Evolutionary conservation across 805 yeast species (phyloP).

Genomic region (Brettanomyces sp.): DNA sequence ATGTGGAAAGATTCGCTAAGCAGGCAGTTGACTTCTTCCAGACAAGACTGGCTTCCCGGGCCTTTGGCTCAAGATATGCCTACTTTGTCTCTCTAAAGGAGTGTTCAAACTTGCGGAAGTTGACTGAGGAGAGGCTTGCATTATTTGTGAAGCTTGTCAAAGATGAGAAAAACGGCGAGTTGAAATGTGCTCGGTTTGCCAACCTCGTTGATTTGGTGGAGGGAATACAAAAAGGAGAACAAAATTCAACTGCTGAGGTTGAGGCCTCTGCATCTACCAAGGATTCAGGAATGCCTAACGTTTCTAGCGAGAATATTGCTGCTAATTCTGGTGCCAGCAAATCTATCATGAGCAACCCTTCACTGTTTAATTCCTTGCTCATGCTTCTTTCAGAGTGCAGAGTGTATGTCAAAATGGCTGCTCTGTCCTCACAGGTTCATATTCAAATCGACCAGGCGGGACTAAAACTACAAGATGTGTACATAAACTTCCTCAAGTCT

Average conservation of each 20-base stretch:
- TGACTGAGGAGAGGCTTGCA: conserved; percentile 43
- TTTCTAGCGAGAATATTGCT: too few relatives aligned
- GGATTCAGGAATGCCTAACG: too few relatives aligned
- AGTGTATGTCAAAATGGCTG: conserved; percentile 29
- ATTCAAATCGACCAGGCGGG: conserved; percentile 67
- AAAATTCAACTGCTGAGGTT: conserved; percentile 47
- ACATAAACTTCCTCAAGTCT: conserved; percentile 22
- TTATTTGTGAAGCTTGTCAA: conserved; percentile 36
- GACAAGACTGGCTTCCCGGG: conserved; percentile 54
- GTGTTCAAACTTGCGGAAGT: conserved; percentile 47
- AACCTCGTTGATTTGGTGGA: conserved; percentile 60
- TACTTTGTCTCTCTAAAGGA: conserved; percentile 50
- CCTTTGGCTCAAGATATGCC: conserved; percentile 57
- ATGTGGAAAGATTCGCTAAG: conserved; percentile 70
- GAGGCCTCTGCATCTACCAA: too few relatives aligned
- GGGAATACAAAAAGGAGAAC: conserved; percentile 31
- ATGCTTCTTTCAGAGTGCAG: conserved; percentile 35
- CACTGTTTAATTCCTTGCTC: conserved; percentile 32
- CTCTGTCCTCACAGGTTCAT: conserved; percentile 50
- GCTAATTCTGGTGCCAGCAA: too few relatives aligned
- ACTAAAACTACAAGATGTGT: conserved; percentile 45
- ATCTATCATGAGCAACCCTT: too few relatives aligned
- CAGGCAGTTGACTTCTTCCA: conserved; percentile 66
- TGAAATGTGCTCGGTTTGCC: conserved; percentile 56
- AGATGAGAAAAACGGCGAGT: conserved; percentile 41